Conservation (phyloP, 768 basidiomycete species). For the Trametes cubensis region DNA sequence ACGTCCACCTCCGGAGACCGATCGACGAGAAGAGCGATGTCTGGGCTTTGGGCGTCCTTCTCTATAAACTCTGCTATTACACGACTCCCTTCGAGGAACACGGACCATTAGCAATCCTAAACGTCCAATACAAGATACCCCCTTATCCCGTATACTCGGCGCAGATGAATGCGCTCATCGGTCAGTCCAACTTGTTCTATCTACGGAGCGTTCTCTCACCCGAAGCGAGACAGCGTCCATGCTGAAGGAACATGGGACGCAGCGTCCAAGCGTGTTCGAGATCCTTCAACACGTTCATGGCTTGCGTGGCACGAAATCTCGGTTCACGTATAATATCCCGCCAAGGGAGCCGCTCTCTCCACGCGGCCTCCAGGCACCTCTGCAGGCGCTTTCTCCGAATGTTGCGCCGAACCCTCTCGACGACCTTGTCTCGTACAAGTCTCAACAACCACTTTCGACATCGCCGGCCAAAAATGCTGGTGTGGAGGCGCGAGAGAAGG, state of each 20-base stretch:
- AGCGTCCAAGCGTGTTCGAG: slow-evolving; percentile 88
- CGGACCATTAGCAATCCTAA: slow-evolving; percentile 92
- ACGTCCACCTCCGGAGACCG: slow-evolving; percentile 78
- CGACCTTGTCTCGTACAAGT: slow-evolving; percentile 42
- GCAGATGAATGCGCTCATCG: slow-evolving; percentile 81
- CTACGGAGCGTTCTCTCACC: neutral
- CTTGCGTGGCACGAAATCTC: slow-evolving; percentile 85
- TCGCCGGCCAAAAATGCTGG: slow-evolving; percentile 50
- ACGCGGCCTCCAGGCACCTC: slow-evolving; percentile 34
- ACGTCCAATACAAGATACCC: slow-evolving; percentile 92
- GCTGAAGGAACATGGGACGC: slow-evolving; percentile 87
- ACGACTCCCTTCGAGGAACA: slow-evolving; percentile 99
- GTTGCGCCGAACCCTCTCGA: slow-evolving; percentile 36
- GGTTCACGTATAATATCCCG: slow-evolving; percentile 67
- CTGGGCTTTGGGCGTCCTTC: slow-evolving; percentile 94
- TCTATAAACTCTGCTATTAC: slow-evolving; percentile 99
- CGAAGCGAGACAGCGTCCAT: slow-evolving; percentile 65
- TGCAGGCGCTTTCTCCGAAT: slow-evolving; percentile 32
- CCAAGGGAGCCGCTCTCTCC: slow-evolving; percentile 51
- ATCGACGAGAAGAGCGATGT: slow-evolving; percentile 96
- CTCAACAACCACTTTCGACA: slow-evolving; percentile 30
- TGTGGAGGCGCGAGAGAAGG: slow-evolving; percentile 72
- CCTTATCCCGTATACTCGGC: slow-evolving; percentile 86
- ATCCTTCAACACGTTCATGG: slow-evolving; percentile 80
- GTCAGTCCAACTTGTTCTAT: slow-evolving; percentile 44